Base-by-base conservation (phyloP, 139 green algal genomes). In the Chlorella sp. region DNA sequence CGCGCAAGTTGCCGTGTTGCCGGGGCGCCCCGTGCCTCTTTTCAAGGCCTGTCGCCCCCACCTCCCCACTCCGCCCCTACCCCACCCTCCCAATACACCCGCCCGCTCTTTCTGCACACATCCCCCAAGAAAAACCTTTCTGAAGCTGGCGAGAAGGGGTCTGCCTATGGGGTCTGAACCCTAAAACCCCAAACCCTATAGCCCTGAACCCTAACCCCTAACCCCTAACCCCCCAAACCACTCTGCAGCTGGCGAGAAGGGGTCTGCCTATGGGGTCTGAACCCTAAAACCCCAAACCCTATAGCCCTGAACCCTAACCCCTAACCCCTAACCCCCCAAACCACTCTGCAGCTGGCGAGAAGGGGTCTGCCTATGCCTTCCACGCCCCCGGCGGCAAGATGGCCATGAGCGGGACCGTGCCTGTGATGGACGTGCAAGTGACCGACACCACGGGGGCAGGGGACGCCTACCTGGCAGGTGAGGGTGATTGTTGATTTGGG, bases 381-480 rank as follows among this genome's bases (percentile, higher is more conserved):
- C 73, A 88, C 28, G 34, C 91, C 42, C 77, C 92, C 21, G 86
- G 87, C 0, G 91, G 87, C 75, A 95, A 95, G 81, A 85, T 92
- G 39, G 92, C 94, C 81, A 84, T 95, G 87, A 92, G 87, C 21
- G 96, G 96, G 28, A 89, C 92, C 81, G 91, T 98, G 40, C 95
- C 94, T 0, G 93, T 96, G 9, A 92, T 96, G 37, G 86, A 94
- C 28, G 93, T 98, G 14, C 86, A 96, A 16, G 94, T 98, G 2
- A 84, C 89, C 9, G 97, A 99, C 89, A 99, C 97, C 32, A 99
- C 97, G 5, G 97, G 97, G 1, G 96, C 97, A 24, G 97, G 96
- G 1, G 97, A 99, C 77, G 96, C 96, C 28, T 99, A 98, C 95
- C 96, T 97, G 57, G 94, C 93, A 14, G 96, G 96, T 89, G 85